Base-by-base conservation (phyloP, 2,329 filamentous ascomycete genomes). In the Hansfordia pulvinata region DNA sequence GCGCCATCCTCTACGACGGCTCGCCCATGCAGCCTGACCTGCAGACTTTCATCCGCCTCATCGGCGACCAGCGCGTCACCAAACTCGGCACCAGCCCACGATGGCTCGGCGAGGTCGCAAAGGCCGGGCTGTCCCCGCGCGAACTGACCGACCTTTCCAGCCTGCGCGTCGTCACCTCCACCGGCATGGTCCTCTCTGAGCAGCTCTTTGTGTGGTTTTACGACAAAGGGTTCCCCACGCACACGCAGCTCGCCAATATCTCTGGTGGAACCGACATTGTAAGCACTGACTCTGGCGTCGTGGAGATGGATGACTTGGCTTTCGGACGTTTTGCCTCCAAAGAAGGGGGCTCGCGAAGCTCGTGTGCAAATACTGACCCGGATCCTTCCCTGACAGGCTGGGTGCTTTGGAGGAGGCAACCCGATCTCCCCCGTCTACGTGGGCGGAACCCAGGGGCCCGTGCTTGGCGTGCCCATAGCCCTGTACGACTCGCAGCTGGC, bases 121-220 rank as follows among this genome's bases (percentile, higher is more conserved):
- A 75, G 37, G 62, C 64, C 12, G 58, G 60, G 1, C 62, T 86
- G 21, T 52, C 56, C 1, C 82, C 82, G 0, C 62, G 66, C 8
- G 55, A 74, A 2, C 53, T 75, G 7, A 62, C 66, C 2, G 68
- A 88, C 39, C 50, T 92, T 17, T 69, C 65, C 6, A 52, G 49
- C 5, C 56, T 92, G 15, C 54, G 57, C 16, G 49, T 60, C 3
- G 78, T 88, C 17, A 72, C 64, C 1, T 76, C 69, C 27, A 92
- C 83, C 0, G 83, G 83, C 4, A 88, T 88, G 80, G 81, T 90
- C 0, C 61, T 90, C 3, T 71, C 78, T 0, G 72, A 85, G 25
- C 68, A 76, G 20, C 57, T 83, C 18, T 88, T 85, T 43, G 74
- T 84, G 43, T 92, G 83, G 82, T 59, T 80, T 60, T 54, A 86